phyloP scores from a whole-genome alignment of 2,329 filamentous ascomycete genomes.

The Dactylellina sp. region DNA sequence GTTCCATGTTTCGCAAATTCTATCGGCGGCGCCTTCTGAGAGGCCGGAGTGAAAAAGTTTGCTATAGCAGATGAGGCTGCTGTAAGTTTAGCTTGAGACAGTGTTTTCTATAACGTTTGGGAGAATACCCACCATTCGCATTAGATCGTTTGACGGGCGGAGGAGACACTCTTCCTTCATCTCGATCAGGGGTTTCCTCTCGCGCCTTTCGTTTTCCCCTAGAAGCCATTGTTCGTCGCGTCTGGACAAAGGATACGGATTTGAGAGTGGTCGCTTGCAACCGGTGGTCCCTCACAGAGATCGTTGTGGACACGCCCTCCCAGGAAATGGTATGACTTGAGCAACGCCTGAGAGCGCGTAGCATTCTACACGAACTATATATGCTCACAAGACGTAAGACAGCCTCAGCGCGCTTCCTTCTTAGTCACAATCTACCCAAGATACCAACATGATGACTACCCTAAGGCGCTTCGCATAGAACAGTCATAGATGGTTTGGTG shows the following conservation, averaged over 20 bases:
- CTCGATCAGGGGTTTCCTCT: conserved; percentile 44
- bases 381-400: background rate
- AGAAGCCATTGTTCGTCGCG: conserved; percentile 28
- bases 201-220: conserved; percentile 48
- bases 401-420: background rate
- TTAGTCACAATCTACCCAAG: background rate
- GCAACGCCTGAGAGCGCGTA: conserved; percentile 10
- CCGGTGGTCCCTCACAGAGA: background rate
- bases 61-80: conserved; percentile 13
- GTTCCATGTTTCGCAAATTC: conserved; percentile 32
- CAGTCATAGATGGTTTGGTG: too few species aligned
- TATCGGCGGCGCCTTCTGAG: conserved; percentile 39
- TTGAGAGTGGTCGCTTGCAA: background rate
- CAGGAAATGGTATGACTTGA: background rate
- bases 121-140: conserved; percentile 4
- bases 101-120: background rate
- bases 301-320: background rate
- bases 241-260: conserved; percentile 13
- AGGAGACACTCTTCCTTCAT: conserved; percentile 35
- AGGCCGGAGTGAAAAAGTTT: conserved; percentile 46
- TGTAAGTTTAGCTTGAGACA: background rate
- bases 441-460: too few species aligned
- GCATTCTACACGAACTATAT: background rate
- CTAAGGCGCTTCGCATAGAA: too few species aligned
- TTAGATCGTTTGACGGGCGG: conserved; percentile 31